Evolutionary conservation across 257 asterid genomes (phyloP), one percentile per base, ranked within the genome.

Genomic region (Solanum paucissectum): DNA sequence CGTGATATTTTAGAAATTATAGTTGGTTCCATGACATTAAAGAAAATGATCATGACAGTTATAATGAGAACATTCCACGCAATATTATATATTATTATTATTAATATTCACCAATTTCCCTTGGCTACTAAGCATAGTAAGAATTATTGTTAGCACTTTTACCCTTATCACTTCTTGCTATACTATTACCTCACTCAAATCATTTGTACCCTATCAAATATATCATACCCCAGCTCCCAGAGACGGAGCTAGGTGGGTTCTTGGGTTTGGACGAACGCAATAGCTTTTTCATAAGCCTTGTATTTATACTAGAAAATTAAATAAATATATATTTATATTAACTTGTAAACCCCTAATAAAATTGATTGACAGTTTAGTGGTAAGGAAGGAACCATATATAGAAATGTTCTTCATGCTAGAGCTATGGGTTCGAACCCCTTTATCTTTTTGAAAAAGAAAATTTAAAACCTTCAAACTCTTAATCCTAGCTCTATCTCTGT

Each of bases 71-170:
- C 14, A 77, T 77, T 77, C 84, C 84, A 77, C 62, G 62, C 62
- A 52, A 52, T 52, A 52, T 52, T 52, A 52, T 18, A 52, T 52
- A 42, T 77, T 77, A 42, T 71, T 3, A 71, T 42, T 6, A 52
- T 52, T 52, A 52, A 52, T 73, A 36, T 34, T 77, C 84, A 77
- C 84, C 84, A 77, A n/a, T 77, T 77, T 77, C n/a, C 84, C 84
- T 40, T 77, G 9, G 62, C 62, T 77, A 77, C 25, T 36, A 77
- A 77, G 84, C 84, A 42, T 42, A 42, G n/a, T 42, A 77, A 77
- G 25, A 77, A 40, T 77, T 77, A 77, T 77, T 42, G 14, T 77
- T 7, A 42, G 7, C 62, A 77, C 84, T 77, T 77, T 77, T 77
- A 42, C 37, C 84, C 62, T 23, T 42, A 25, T 77, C n/a, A 42